Evolutionary conservation across 352 stramenopile species (phyloP).

Genomic region (Globisporangium paddicum): DNA sequence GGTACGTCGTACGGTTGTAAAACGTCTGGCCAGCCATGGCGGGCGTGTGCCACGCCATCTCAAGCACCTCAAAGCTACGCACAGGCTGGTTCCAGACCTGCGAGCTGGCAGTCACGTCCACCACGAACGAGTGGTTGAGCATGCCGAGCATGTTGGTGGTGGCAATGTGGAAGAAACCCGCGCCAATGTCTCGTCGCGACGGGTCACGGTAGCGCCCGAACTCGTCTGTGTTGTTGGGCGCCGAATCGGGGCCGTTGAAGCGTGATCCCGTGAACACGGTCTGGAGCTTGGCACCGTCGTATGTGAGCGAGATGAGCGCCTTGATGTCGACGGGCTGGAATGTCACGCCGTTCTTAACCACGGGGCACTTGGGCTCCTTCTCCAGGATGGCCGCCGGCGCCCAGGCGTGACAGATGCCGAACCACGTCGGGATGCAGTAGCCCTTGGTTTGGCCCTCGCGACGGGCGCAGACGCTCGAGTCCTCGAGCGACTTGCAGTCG

Average conservation of each 20-base stretch:
- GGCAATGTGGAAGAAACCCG: slow-evolving; percentile 50
- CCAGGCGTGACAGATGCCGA: slow-evolving; percentile 61
- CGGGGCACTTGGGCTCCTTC: slow-evolving; percentile 35
- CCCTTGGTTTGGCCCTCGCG: slow-evolving; percentile 21
- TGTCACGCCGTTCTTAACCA: slow-evolving; percentile 41
- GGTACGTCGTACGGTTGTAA: slow-evolving; percentile 43
- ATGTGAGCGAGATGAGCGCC: slow-evolving; percentile 41
- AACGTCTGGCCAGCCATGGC: slow-evolving; percentile 32
- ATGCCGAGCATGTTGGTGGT: slow-evolving; percentile 44
- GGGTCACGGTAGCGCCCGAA: slow-evolving; percentile 38
- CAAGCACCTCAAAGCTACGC: slow-evolving; percentile 39
- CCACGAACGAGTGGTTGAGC: slow-evolving; percentile 41
- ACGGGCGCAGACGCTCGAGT: slow-evolving; percentile 40
- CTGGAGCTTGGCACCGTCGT: slow-evolving; percentile 45
- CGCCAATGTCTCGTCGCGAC: slow-evolving; percentile 34
- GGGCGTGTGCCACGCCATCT: slow-evolving; percentile 38
- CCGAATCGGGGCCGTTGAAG: slow-evolving; percentile 36
- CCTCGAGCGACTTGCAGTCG: slow-evolving; percentile 30
- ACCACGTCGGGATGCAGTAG: slow-evolving; percentile 55
- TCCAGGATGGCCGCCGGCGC: slow-evolving; percentile 48
- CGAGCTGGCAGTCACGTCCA: slow-evolving; percentile 44
- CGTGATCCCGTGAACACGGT: slow-evolving; percentile 47
- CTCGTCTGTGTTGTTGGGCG: slow-evolving; percentile 34
- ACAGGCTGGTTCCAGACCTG: slow-evolving; percentile 67
- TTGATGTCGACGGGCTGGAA: slow-evolving; percentile 63